Evolutionary conservation across 148 eudicot species (phyloP), one percentile per base, ranked within the genome.

Genomic region (Rhododendron ferrugineum): DNA sequence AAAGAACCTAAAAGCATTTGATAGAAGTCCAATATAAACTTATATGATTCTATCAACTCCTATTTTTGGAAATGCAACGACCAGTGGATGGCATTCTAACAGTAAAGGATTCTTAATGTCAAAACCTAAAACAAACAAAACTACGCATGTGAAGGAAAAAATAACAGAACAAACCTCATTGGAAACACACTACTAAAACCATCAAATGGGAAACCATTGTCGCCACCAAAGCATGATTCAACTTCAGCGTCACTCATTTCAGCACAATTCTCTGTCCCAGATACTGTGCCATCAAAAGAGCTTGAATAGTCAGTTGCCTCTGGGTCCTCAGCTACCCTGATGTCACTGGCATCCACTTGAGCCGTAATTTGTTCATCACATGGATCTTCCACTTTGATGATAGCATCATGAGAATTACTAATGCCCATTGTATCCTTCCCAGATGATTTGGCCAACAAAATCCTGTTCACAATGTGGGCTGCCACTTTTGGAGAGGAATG

Each of bases 301-400:
- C 95, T 96, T 40, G 99, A 96, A 88, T 93, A 91, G 85, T 96
- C 99, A 26, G 99, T 96, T 87, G 92, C 98, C 87, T 96, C 92
- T 15, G 94, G 90, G 86, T 96, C 98, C 56, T 85, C 91, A 81
- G 84, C 89, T 37, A 84, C 60, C 87, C 85, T 80, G 50, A 75
- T 23, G 78, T 86, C 89, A 84, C 76, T 84, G 28, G 82, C 84
- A 82, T 85, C 78, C 36, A 32, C 86, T 76, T 85, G 86, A 85
- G 81, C 86, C 54, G 84, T 88, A 84, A 78, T 79, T 32, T 86
- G 87, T 86, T 89, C 91, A 86, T 86, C 89, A 83, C 90, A 85
- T 76, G 85, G 87, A 86, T 89, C 90, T 88, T 88, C 85, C 81
- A 86, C 85, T 85, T 86, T 90, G 60, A 86, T 83, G 20, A 85